Percentiles rank a stretch among this genome's conserved stretches.
phyloP scores from a whole-genome alignment of 2,329 filamentous ascomycete genomes.

The Zasmidium cellare region DNA sequence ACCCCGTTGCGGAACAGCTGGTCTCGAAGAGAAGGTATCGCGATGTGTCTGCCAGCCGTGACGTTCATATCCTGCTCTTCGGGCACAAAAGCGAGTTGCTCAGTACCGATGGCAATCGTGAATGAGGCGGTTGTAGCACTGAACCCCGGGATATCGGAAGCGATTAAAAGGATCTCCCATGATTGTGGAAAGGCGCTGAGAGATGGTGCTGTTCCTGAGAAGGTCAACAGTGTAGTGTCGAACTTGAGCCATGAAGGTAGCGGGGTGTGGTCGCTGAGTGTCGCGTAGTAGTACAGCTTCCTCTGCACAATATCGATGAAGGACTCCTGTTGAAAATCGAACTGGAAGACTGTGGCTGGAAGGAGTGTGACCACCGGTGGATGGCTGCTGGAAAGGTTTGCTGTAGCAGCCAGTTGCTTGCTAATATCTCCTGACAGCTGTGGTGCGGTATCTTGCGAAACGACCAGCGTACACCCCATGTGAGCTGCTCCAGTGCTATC shows the following conservation, averaged over 20 bases:
- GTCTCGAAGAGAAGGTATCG: conserved; percentile 32
- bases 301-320: conserved; percentile 56
- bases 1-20: conserved; percentile 39
- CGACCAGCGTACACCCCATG: conserved; percentile 69
- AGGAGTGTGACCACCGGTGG: conserved; percentile 56
- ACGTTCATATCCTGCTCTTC: conserved; percentile 49
- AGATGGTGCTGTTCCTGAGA: conserved; percentile 70
- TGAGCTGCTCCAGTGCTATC: conserved; percentile 64
- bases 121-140: conserved; percentile 66
- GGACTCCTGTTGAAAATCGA: conserved; percentile 52
- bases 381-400: conserved; percentile 52
- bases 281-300: conserved; percentile 71
- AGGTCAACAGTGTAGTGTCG: conserved; percentile 61
- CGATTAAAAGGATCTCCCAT: conserved; percentile 72
- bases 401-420: conserved; percentile 59
- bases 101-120: conserved; percentile 69
- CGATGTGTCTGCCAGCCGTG: conserved; percentile 33
- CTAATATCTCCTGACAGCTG: conserved; percentile 57
- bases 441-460: conserved; percentile 61
- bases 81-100: conserved; percentile 66
- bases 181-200: conserved; percentile 67
- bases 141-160: conserved; percentile 78
- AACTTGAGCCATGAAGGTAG: conserved; percentile 85
- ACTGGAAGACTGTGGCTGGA: conserved; percentile 37
- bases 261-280: conserved; percentile 74